Base-by-base conservation (phyloP, 768 basidiomycete genomes). In the Suillus hirtellus region DNA sequence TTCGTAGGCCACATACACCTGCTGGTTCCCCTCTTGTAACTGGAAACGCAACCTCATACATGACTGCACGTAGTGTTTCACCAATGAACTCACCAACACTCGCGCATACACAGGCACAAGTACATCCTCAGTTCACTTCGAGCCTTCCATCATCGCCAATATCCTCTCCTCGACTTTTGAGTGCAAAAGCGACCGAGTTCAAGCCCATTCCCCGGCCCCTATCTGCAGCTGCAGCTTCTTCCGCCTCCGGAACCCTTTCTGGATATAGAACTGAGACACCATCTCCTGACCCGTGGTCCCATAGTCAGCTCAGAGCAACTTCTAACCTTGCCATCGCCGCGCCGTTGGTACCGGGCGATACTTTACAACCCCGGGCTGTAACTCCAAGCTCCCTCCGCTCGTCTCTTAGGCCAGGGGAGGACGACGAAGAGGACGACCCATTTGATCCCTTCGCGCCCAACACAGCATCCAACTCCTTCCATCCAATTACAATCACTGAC, bases 311-410 rank as follows among this genome's bases (percentile, higher is more conserved):
- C 38, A 83, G 91, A 64, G 86, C 87, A 0, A 85, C 88, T 1
- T 91, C 91, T 15, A 96, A 94, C 72, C 84, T 97, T 10, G 95
- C 95, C 42, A 95, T 96, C 64, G 95, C 95, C 9, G 91, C 93
- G 0, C 95, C 95, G 5, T 81, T 97, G 27, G 82, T 95, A 52
- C 90, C 92, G 54, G 92, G 93, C 65, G 84, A 84, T 63, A 79
- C 77, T 4, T 67, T 81, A 35, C 65, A 73, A 70, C 49, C 84
- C 37, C 83, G 86, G 49, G 81, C 89, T 6, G 79, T 83, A 53
- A 89, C 90, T 0, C 90, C 92, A 12, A 90, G 86, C 63, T 89
- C 88, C 34, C 79, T 90, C 35, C 87, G 89, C 44, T 85, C 88
- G 12, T 87, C 87, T 35, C 79, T 85, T 47, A 83, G 82, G 62